These are phyloP conservation scores for Pythium utonaiense DNA, from an alignment of 352 stramenopile genomes.

Conservation along the genomic window DNA sequence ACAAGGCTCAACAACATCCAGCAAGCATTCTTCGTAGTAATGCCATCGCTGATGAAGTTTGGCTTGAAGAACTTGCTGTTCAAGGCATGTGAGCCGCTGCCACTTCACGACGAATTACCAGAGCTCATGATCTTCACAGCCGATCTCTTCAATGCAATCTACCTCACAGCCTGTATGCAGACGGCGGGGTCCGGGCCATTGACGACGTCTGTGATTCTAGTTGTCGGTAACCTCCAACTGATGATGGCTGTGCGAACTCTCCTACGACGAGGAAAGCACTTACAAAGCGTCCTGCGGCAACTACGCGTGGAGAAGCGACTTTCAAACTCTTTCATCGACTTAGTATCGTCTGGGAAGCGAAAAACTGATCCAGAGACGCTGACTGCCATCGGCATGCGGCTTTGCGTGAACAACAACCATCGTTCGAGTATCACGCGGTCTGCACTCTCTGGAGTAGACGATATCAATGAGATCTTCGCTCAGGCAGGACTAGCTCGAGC, in stretches of 20 bases:
- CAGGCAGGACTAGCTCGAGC: neutral
- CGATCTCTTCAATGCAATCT: constrained; percentile 41
- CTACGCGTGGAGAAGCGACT: constrained; percentile 1
- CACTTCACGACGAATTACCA: constrained; percentile 33
- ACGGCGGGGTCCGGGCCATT: constrained; percentile 14
- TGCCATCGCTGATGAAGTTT: constrained; percentile 23
- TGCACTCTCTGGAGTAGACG: constrained; percentile 7
- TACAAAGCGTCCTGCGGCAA: neutral
- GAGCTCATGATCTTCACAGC: constrained; percentile 38
- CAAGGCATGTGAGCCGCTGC: constrained; percentile 3
- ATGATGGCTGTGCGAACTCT: constrained; percentile 10
- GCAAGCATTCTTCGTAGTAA: constrained; percentile 22
- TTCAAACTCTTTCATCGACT: neutral
- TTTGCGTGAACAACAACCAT: constrained; percentile 15
- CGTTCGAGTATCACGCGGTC: constrained; percentile 14
- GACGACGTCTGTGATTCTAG: constrained; percentile 13
- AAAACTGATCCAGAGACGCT: constrained; percentile 1
- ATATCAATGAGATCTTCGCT: constrained; percentile 10
- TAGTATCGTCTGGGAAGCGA: too few species aligned
- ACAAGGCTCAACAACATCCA: constrained; percentile 9
- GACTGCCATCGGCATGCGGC: constrained; percentile 8
- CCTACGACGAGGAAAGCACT: constrained; percentile 2
- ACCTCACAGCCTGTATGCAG: constrained; percentile 37
- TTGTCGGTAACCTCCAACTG: constrained; percentile 10
- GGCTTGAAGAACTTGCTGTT: constrained; percentile 22